These are phyloP conservation scores for Fusarium setosum DNA, from an alignment of 2,329 filamentous ascomycete species.

Conservation along the genomic window DNA sequence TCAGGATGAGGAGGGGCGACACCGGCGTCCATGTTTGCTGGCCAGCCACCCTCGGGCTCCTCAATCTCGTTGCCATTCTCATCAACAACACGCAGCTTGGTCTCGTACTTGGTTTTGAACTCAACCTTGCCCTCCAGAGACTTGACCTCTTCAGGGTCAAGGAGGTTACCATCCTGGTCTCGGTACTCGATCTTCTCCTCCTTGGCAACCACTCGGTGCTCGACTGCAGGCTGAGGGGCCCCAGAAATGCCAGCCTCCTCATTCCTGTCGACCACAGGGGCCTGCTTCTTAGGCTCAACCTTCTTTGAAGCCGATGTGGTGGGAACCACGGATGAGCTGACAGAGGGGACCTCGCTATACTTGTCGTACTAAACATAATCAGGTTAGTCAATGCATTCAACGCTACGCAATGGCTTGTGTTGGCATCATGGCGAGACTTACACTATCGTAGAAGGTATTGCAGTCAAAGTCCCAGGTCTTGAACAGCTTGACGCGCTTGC, in stretches of 20 bases:
- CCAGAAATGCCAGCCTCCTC: conserved; percentile 56
- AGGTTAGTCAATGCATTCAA: conserved; percentile 26
- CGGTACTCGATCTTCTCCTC: conserved; percentile 94
- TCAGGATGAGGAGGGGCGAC: conserved; percentile 71
- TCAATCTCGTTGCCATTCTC: conserved; percentile 81
- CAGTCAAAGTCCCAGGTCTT: conserved; percentile 97
- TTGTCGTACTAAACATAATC: conserved; percentile 57
- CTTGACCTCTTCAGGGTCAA: conserved; percentile 85
- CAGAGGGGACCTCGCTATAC: conserved; percentile 49
- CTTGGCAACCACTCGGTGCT: conserved; percentile 61
- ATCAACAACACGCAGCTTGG: conserved; percentile 87
- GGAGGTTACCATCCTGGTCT: conserved; percentile 90
- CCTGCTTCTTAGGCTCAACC: conserved; percentile 37
- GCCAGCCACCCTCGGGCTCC: conserved; percentile 54
- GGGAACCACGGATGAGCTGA: conserved; percentile 44
- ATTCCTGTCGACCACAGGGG: conserved; percentile 39
- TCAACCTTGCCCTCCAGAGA: conserved; percentile 91
- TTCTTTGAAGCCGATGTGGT: conserved; percentile 43
- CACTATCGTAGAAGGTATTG: conserved; percentile 88
- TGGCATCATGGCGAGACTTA: conserved; percentile 65
- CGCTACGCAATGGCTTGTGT: no score
- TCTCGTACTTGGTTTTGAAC: conserved; percentile 96
- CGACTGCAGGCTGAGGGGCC: conserved; percentile 59
- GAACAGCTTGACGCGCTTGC: conserved; percentile 88
- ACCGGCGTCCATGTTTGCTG: conserved; percentile 49